These are phyloP conservation scores for Pueraria montana DNA, from an alignment of 306 rosid species.

Conservation along the genomic window DNA sequence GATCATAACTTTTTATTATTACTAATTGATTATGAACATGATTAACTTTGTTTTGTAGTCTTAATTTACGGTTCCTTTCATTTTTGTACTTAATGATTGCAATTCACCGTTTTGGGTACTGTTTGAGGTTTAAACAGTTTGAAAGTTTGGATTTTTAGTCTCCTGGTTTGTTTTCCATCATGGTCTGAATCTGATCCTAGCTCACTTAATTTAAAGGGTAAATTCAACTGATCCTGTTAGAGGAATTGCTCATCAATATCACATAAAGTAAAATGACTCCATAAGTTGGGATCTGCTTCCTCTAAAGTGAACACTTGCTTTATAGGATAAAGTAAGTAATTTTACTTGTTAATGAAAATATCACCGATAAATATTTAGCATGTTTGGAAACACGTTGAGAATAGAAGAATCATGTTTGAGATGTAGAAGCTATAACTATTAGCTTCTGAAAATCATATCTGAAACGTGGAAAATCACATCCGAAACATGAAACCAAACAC, in stretches of 20 bases:
- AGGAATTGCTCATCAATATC: conserved; percentile 23
- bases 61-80: conserved; percentile 11
- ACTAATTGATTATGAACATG: neutral
- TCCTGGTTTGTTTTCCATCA: neutral
- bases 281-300: conserved; percentile 12
- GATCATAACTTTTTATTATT: neutral
- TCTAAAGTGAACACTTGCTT: neutral
- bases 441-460: too few relatives aligned
- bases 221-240: conserved; percentile 1
- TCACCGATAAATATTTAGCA: neutral
- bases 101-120: neutral
- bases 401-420: too few relatives aligned
- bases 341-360: neutral
- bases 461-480: too few relatives aligned
- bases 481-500: too few relatives aligned
- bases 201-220: conserved; percentile 18
- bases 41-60: neutral
- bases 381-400: too few relatives aligned
- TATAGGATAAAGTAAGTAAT: neutral
- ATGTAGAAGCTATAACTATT: too few relatives aligned
- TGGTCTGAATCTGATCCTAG: conserved; percentile 30
- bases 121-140: conserved; percentile 4
- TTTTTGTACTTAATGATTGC: neutral
- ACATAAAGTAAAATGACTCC: neutral
- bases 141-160: conserved; percentile 38